These are phyloP conservation scores for Chrysoporthe puriensis DNA, from an alignment of 2,329 filamentous ascomycete genomes.

Conservation along the genomic window DNA sequence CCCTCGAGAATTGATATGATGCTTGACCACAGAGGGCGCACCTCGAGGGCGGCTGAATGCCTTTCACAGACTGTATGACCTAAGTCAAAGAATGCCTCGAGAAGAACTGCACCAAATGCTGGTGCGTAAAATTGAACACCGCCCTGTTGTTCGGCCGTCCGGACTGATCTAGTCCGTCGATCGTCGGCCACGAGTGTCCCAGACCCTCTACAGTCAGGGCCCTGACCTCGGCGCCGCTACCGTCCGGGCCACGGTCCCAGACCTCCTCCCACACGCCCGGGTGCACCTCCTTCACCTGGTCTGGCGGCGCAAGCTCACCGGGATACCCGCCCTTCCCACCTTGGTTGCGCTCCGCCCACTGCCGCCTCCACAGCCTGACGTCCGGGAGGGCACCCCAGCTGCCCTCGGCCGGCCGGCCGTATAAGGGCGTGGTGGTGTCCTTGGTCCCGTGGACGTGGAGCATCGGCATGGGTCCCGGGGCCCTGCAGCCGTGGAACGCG, in stretches of 20 bases:
- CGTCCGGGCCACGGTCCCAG: slow-evolving; percentile 26
- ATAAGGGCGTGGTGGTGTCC: slow-evolving; percentile 29
- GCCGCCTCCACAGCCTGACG: slow-evolving; percentile 29
- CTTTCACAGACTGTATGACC: too few relatives aligned
- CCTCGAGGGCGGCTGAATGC: background rate
- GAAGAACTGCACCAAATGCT: slow-evolving; percentile 32
- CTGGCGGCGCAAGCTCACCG: slow-evolving; percentile 28
- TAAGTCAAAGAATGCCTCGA: slow-evolving; percentile 29
- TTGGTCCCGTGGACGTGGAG: slow-evolving; percentile 31
- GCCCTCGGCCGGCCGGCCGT: slow-evolving; percentile 26
- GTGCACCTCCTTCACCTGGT: slow-evolving; percentile 27
- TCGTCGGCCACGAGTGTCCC: slow-evolving; percentile 32
- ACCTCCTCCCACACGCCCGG: slow-evolving; percentile 31
- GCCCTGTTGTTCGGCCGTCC: slow-evolving; percentile 30
- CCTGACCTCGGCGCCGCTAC: slow-evolving; percentile 29
- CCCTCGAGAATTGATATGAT: too few relatives aligned
- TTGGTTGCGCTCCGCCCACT: slow-evolving; percentile 32
- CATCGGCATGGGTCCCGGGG: slow-evolving; percentile 28
- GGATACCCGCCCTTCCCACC: slow-evolving; percentile 23
- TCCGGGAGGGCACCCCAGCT: slow-evolving; percentile 30
- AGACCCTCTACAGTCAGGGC: slow-evolving; percentile 30
- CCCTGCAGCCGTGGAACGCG: slow-evolving; percentile 29
- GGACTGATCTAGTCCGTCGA: slow-evolving; percentile 27
- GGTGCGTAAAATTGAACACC: slow-evolving; percentile 31
- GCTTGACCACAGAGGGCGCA: too few relatives aligned